A percentile compares a stretch with the other conserved stretches of the same genome.
Evolutionary conservation across 2,329 filamentous ascomycete species (phyloP).

Genomic region (Xylariaceae sp.): DNA sequence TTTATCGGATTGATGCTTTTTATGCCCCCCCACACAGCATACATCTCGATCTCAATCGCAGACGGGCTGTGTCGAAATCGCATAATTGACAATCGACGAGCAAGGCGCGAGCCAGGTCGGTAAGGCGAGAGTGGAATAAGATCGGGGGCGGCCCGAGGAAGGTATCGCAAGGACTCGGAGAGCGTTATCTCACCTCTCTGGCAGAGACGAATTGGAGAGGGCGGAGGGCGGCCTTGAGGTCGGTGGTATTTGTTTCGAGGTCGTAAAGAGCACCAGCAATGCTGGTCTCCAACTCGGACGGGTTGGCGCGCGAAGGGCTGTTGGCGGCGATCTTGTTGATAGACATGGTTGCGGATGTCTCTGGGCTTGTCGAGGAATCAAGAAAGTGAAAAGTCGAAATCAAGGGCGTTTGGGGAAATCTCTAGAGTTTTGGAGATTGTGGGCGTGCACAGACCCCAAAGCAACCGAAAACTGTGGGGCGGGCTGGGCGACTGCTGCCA

Average conservation of each 20-base stretch:
- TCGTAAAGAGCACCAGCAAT: constrained; percentile 97
- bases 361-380: constrained; percentile 18
- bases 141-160: constrained; percentile 22
- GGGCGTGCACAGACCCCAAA: constrained; percentile 20
- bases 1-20: constrained; percentile 23
- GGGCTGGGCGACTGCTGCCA: no score
- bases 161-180: constrained; percentile 14
- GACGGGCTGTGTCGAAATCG: constrained; percentile 21
- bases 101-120: constrained; percentile 11
- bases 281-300: constrained; percentile 94
- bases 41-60: constrained; percentile 18
- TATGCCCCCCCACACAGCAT: constrained; percentile 20
- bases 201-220: constrained; percentile 98
- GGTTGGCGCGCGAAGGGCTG: constrained; percentile 92
- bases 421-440: constrained; percentile 20
- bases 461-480: constrained; percentile 13
- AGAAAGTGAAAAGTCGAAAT: constrained; percentile 12
- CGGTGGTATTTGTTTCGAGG: constrained; percentile 97
- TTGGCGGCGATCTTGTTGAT: constrained; percentile 90
- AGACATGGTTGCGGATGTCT: constrained; percentile 23
- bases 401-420: constrained; percentile 6
- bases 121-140: constrained; percentile 26
- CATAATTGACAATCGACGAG: constrained; percentile 17
- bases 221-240: constrained; percentile 92
- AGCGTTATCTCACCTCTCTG: constrained; percentile 80